phyloP scores from a whole-genome alignment of 176 grass and related monocot genomes.

The Triticum dicoccoides region DNA sequence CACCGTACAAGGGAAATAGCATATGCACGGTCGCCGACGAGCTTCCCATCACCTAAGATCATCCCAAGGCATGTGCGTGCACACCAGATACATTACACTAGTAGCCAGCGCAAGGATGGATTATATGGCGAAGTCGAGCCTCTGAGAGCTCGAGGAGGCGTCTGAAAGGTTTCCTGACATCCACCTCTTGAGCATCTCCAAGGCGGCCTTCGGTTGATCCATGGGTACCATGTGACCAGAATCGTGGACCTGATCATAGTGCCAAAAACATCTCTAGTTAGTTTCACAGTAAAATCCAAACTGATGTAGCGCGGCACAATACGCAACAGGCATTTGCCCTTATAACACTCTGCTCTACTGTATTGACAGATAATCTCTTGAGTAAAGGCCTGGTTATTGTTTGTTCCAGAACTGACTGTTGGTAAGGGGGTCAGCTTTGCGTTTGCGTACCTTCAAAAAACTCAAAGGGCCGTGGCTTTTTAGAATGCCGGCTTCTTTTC shows the following conservation, averaged over 20 bases:
- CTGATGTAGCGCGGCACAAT: neutral
- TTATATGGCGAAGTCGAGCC: conserved; percentile 39
- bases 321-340: neutral
- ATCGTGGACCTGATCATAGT: conserved; percentile 58
- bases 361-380: too few relatives aligned
- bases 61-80: neutral
- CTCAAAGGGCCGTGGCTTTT: conserved; percentile 79
- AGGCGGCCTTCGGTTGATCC: conserved; percentile 89
- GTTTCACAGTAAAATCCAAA: neutral
- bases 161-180: conserved; percentile 51
- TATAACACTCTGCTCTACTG: neutral
- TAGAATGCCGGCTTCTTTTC: conserved; percentile 71
- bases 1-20: conserved; percentile 33
- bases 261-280: neutral
- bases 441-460: conserved; percentile 67
- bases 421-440: neutral
- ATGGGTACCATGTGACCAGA: conserved; percentile 96
- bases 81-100: neutral
- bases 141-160: conserved; percentile 12
- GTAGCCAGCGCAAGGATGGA: neutral
- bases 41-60: conserved; percentile 16
- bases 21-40: conserved; percentile 12
- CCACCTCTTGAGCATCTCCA: conserved; percentile 93
- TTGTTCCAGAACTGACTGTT: neutral
- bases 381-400: neutral